These are phyloP conservation scores for Cyberlindnera americana DNA, from an alignment of 805 yeast species.

Conservation along the genomic window DNA sequence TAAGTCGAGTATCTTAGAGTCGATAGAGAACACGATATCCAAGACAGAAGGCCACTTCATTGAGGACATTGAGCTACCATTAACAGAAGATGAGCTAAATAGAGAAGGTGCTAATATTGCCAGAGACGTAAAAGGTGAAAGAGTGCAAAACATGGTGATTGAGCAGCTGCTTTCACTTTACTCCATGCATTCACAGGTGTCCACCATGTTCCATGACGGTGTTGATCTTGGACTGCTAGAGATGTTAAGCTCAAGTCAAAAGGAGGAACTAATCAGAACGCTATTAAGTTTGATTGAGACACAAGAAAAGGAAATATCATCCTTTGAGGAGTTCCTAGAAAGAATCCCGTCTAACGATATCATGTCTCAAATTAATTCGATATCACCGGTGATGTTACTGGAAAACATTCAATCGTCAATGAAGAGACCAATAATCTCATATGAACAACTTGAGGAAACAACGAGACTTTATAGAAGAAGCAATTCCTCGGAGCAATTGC, in stretches of 20 bases:
- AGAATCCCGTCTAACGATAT: conserved; percentile 10
- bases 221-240: neutral
- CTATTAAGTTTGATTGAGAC: conserved; percentile 6
- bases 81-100: conserved; percentile 13
- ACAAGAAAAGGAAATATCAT: conserved; percentile 4
- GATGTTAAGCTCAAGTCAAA: neutral
- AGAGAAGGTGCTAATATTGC: neutral
- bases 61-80: conserved; percentile 7
- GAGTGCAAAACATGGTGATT: conserved; percentile 8
- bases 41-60: neutral
- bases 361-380: neutral
- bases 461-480: conserved; percentile 4
- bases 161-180: conserved; percentile 11
- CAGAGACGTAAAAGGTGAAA: conserved; percentile 5
- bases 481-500: neutral
- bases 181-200: neutral
- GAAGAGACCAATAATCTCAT: conserved; percentile 3
- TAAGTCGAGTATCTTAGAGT: neutral
- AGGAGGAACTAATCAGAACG: neutral
- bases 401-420: neutral
- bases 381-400: neutral
- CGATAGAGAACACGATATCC: neutral
- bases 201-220: conserved; percentile 3
- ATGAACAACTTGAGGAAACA: conserved; percentile 6
- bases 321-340: conserved; percentile 10